phyloP scores from a whole-genome alignment of 441 rosid species.

The Bruguiera hainesii region DNA sequence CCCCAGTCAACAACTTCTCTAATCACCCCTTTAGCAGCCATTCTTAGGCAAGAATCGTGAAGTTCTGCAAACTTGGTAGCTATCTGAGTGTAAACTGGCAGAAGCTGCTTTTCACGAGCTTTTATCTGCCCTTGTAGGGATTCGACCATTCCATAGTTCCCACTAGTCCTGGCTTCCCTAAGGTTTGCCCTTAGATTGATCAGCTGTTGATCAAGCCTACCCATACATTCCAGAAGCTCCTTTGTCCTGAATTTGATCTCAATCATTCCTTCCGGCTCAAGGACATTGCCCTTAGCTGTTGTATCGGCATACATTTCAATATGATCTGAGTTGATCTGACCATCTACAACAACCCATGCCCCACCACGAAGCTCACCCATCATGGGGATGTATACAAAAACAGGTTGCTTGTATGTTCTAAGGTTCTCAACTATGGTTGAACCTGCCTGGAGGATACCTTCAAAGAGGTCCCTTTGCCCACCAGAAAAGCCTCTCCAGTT shows the following conservation, averaged over 20 bases:
- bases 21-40: slow-evolving; percentile 97
- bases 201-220: slow-evolving; percentile 83
- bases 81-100: slow-evolving; percentile 87
- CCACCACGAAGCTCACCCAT: slow-evolving; percentile 99
- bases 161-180: slow-evolving; percentile 62
- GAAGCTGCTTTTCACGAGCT: slow-evolving; percentile 80
- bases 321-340: slow-evolving; percentile 88
- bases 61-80: slow-evolving; percentile 97
- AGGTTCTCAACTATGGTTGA: slow-evolving; percentile 98
- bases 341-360: slow-evolving; percentile 98
- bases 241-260: slow-evolving; percentile 95
- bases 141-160: slow-evolving; percentile 40
- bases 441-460: slow-evolving; percentile 99
- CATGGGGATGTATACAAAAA: slow-evolving; percentile 96
- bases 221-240: slow-evolving; percentile 97
- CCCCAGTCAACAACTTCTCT: slow-evolving; percentile 90
- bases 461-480: slow-evolving; percentile 98
- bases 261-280: slow-evolving; percentile 98
- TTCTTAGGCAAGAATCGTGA: slow-evolving; percentile 89
- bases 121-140: slow-evolving; percentile 69
- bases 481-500: slow-evolving; percentile 99
- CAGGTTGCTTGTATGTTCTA: slow-evolving; percentile 95
- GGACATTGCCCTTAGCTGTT: slow-evolving; percentile 95
- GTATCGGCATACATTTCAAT: slow-evolving; percentile 99
- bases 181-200: slow-evolving; percentile 59